phyloP scores from a whole-genome alignment of 805 yeast species.

The Pichia occidentalis region DNA sequence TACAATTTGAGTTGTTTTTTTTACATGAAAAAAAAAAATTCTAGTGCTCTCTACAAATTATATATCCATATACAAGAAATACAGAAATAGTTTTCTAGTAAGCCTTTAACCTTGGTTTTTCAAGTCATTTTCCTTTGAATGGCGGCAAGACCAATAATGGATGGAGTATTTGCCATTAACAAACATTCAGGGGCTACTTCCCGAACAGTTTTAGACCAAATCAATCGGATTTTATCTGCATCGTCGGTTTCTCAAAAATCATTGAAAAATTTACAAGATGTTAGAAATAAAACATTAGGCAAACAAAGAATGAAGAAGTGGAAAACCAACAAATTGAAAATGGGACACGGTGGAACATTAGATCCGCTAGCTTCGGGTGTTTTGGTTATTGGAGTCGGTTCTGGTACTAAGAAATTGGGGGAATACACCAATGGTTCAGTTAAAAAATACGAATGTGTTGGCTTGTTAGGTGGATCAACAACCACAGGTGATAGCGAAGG shows the following conservation, averaged over 20 bases:
- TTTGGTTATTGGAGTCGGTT: conserved; percentile 83
- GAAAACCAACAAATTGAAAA: conserved; percentile 37
- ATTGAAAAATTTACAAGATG: conserved; percentile 42
- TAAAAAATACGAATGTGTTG: conserved; percentile 78
- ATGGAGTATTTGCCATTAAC: conserved; percentile 87
- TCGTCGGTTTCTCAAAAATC: conserved; percentile 53
- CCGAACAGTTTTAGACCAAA: conserved; percentile 57
- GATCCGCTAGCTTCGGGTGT: conserved; percentile 97
- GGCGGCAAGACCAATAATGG: conserved; percentile 41
- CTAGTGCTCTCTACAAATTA: too few species aligned
- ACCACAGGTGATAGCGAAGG: conserved; percentile 95
- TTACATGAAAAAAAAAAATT: too few species aligned
- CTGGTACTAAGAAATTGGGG: conserved; percentile 78
- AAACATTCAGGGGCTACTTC: conserved; percentile 87
- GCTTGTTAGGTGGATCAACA: conserved; percentile 82
- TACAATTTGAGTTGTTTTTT: too few species aligned
- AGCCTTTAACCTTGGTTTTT: neutral
- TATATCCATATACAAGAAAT: too few species aligned
- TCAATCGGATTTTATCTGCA: conserved; percentile 57
- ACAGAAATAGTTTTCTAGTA: neutral
- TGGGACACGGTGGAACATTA: conserved; percentile 98
- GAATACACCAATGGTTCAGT: conserved; percentile 65
- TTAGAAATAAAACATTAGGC: conserved; percentile 37
- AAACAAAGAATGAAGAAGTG: conserved; percentile 53
- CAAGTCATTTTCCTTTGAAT: neutral